Evolutionary conservation across 495 filamentous ascomycete species (phyloP).

Genomic region (Hypoxylon fuscum): DNA sequence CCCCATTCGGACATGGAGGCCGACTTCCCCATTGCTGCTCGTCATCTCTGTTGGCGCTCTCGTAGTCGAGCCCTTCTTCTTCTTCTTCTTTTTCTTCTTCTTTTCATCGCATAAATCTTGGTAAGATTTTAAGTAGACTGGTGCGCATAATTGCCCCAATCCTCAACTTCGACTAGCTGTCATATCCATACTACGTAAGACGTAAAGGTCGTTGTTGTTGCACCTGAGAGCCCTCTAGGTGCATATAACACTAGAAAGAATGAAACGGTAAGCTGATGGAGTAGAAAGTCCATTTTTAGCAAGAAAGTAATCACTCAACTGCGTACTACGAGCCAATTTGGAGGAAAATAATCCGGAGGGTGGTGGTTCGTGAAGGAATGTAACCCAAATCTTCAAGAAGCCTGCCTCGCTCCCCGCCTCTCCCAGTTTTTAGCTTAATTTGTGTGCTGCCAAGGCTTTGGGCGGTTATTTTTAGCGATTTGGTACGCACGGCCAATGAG

Average conservation of each 20-base stretch:
- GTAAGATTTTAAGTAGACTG: background rate
- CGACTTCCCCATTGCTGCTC: slow-evolving; percentile 12
- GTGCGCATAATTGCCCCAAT: background rate
- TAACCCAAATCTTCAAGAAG: slow-evolving; percentile 24
- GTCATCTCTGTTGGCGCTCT: slow-evolving; percentile 15
- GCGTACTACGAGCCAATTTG: slow-evolving; percentile 24
- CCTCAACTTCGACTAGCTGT: too few relatives aligned
- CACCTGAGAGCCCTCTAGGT: background rate
- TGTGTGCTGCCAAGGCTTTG: slow-evolving; percentile 24
- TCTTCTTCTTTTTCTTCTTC: too few relatives aligned
- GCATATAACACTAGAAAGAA: background rate
- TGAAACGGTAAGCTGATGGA: slow-evolving; percentile 15
- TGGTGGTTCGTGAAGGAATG: slow-evolving; percentile 35
- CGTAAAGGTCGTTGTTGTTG: background rate
- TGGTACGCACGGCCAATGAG: slow-evolving; percentile 20
- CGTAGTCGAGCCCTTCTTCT: slow-evolving; percentile 5
- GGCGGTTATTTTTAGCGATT: slow-evolving; percentile 32
- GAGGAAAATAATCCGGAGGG: slow-evolving; percentile 34
- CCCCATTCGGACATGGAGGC: slow-evolving; percentile 25
- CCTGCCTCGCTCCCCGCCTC: slow-evolving; percentile 8
- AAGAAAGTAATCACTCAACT: slow-evolving; percentile 15
- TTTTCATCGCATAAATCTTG: background rate
- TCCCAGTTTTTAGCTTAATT: slow-evolving; percentile 10
- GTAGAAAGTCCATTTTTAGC: slow-evolving; percentile 20
- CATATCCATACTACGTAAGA: background rate